These are phyloP conservation scores for Tolypocladium tropicale DNA, from an alignment of 2,329 filamentous ascomycete genomes.

Conservation along the genomic window DNA sequence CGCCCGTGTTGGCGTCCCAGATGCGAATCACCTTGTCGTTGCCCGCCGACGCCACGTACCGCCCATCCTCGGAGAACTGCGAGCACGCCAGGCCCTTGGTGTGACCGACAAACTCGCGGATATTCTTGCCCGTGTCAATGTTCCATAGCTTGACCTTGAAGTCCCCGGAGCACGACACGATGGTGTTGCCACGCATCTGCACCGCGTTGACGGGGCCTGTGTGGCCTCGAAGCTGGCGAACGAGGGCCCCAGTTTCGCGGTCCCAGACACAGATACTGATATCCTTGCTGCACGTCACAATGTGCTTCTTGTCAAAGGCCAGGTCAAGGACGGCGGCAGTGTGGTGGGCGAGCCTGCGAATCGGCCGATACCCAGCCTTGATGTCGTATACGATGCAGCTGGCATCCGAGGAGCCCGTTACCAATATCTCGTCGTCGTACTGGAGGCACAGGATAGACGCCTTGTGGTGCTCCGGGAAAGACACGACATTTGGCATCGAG, in stretches of 20 bases:
- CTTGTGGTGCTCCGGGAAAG: conserved; percentile 62
- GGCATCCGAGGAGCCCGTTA: conserved; percentile 88
- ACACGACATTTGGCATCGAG: conserved; percentile 44
- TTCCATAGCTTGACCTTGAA: conserved; percentile 94
- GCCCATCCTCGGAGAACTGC: conserved; percentile 92
- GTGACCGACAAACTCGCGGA: conserved; percentile 83
- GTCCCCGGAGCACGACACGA: conserved; percentile 90
- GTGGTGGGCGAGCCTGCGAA: conserved; percentile 69
- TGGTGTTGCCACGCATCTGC: conserved; percentile 83
- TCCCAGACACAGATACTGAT: conserved; percentile 92
- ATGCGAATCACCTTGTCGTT: conserved; percentile 95
- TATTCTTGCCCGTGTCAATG: conserved; percentile 74
- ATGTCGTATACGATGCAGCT: conserved; percentile 89
- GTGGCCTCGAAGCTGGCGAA: conserved; percentile 77
- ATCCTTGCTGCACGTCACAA: conserved; percentile 96
- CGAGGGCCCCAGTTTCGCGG: conserved; percentile 61
- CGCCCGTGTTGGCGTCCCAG: conserved; percentile 86
- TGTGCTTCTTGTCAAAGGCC: conserved; percentile 83
- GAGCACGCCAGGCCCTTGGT: conserved; percentile 92
- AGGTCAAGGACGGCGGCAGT: conserved; percentile 86
- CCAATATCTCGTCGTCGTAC: conserved; percentile 85
- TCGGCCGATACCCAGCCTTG: conserved; percentile 64
- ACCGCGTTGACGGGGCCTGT: conserved; percentile 91
- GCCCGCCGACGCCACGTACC: conserved; percentile 83
- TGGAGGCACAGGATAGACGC: conserved; percentile 92